These are phyloP conservation scores for Zizania latifolia DNA, from an alignment of 176 grass and related monocot genomes.

Conservation along the genomic window DNA sequence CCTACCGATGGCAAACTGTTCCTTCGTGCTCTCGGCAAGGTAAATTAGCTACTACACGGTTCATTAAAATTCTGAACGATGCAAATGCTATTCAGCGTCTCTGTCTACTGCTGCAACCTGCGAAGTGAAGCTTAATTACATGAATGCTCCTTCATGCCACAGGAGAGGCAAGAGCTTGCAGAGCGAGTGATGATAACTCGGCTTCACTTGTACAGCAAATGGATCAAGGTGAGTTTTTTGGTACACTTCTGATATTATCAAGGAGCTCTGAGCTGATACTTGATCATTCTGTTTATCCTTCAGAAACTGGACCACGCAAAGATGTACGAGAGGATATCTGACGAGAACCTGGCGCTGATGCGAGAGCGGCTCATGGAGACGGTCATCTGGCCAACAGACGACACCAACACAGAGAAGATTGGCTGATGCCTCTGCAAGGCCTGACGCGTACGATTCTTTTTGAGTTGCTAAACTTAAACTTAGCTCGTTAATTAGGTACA, in stretches of 20 bases:
- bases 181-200: slow-evolving; percentile 88
- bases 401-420: slow-evolving; percentile 60
- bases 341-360: slow-evolving; percentile 50
- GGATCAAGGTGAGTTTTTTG: slow-evolving; percentile 50
- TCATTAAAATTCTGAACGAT: neutral
- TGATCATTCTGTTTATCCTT: neutral
- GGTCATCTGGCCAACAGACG: slow-evolving; percentile 65
- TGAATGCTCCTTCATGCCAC: neutral
- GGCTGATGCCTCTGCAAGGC: slow-evolving; percentile 21
- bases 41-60: neutral
- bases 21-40: slow-evolving; percentile 72
- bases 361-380: slow-evolving; percentile 72
- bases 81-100: no score
- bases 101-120: neutral
- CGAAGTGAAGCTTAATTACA: neutral
- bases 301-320: slow-evolving; percentile 46
- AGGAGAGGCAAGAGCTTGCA: slow-evolving; percentile 90
- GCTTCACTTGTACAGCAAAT: slow-evolving; percentile 85
- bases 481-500: slow-evolving; percentile 21
- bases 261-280: neutral
- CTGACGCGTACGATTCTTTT: neutral
- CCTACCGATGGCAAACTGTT: slow-evolving; percentile 70
- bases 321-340: slow-evolving; percentile 50
- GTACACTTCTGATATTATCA: neutral
- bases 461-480: slow-evolving; percentile 3